Conservation (phyloP, 345 rosid species). For the Eucalyptus sideroxylon region DNA sequence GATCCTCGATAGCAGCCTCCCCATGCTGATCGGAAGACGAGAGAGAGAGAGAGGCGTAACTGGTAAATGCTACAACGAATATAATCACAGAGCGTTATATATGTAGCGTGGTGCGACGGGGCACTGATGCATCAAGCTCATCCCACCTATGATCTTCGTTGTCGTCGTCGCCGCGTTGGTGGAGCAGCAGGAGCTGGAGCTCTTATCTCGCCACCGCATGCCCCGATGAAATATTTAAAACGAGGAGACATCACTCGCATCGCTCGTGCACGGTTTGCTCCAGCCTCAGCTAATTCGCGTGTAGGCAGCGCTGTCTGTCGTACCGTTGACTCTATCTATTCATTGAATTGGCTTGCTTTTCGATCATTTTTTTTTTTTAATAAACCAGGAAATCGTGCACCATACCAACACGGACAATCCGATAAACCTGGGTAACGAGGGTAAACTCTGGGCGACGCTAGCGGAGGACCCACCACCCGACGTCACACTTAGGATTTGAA, state of each 20-base stretch:
- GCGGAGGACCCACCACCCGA: too few species aligned
- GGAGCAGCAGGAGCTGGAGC: background rate
- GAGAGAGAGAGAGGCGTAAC: background rate
- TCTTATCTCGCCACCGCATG: background rate
- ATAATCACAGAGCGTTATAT: background rate
- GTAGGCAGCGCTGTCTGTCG: too few species aligned
- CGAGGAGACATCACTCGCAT: background rate
- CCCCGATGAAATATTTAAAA: background rate
- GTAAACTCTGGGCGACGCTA: too few species aligned
- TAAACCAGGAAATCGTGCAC: too few species aligned
- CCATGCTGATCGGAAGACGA: background rate
- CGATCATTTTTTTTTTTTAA: too few species aligned
- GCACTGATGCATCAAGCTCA: background rate
- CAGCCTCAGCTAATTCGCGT: background rate
- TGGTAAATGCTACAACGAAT: background rate
- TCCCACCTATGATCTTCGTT: background rate
- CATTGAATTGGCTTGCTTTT: too few species aligned
- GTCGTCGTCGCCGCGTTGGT: background rate
- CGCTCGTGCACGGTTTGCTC: background rate
- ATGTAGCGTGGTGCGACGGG: background rate
- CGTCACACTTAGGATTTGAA: too few species aligned
- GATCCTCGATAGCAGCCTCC: background rate
- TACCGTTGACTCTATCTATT: too few species aligned
- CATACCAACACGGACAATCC: too few species aligned
- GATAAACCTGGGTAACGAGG: too few species aligned